Evolutionary conservation across 176 grass and related monocot species (phyloP), one percentile per base, ranked within the genome.

Genomic region (Pontederia crassipes): DNA sequence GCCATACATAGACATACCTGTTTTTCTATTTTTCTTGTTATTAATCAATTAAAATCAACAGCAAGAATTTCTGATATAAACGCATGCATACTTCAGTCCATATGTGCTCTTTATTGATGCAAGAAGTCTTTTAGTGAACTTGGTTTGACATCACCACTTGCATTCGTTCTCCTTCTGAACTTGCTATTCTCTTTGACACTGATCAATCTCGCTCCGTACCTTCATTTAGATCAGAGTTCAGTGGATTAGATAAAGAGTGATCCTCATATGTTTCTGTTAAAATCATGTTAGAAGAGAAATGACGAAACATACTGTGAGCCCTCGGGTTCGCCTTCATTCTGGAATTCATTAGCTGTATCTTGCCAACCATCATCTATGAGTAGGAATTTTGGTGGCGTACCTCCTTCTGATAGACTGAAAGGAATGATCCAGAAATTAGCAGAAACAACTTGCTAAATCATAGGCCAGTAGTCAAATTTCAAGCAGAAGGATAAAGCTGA

Each of bases 281-380:
- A 29, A 47, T 50, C 16, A 70, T 12, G 50, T 55, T 45, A 49
- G 12, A 63, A 28, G 10, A 29, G 32, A 28, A 53, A 45, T 26
- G 45, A 5, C 16, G 13, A 50, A 28, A 73, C 71, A 46, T 73
- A 73, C 71, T 73, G 71, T 64, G 71, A 64, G 55, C 71, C 71
- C 64, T 73, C 71, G 28, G 49, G 59, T 73, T 55, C 70, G 46
- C 70, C 70, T 55, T 73, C 70, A 54, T 28, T 64, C 59, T 73
- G 28, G 32, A 73, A 73, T 73, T 73, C 71, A 64, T 73, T 73
- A 45, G 8, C 17, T 27, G 32, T 55, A 17, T 73, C 71, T 18
- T 73, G 71, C 71, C 71, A 73, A 17, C 71, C 71, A 55, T 73
- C 71, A 55, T 73, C 71, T 73, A 73, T 73, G 40, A 73, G 60